phyloP scores from a whole-genome alignment of 768 basidiomycete genomes.

The Xerocomus spinulosus region DNA sequence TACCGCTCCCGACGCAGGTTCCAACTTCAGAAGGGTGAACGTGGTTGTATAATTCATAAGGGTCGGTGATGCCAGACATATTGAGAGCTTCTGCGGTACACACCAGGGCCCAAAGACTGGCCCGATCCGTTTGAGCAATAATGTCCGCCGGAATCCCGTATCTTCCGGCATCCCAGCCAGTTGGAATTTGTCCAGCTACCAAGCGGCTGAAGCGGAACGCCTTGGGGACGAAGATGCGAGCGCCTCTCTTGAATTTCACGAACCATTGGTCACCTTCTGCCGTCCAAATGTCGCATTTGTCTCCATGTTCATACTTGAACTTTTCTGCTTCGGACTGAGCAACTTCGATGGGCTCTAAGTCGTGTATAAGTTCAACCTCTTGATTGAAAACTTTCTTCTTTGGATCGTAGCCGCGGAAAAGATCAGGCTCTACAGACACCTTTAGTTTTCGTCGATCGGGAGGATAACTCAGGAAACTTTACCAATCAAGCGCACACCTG shows the following conservation, averaged over 20 bases:
- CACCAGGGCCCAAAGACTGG: slow-evolving; percentile 91
- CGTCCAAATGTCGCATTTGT: slow-evolving; percentile 94
- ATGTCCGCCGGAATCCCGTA: slow-evolving; percentile 98
- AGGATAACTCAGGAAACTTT: slow-evolving; percentile 21
- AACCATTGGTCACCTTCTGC: slow-evolving; percentile 93
- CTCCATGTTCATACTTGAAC: slow-evolving; percentile 95
- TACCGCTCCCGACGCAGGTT: slow-evolving; percentile 90
- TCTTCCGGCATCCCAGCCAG: slow-evolving; percentile 94
- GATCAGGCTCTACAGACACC: slow-evolving; percentile 73
- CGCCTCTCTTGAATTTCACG: slow-evolving; percentile 98
- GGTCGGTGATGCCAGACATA: slow-evolving; percentile 95
- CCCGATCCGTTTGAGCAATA: slow-evolving; percentile 87
- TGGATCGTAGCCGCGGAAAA: slow-evolving; percentile 97
- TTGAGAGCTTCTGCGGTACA: slow-evolving; percentile 94
- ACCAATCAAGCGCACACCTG: slow-evolving; percentile 95
- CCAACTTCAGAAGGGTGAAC: slow-evolving; percentile 97
- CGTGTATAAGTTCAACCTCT: slow-evolving; percentile 93
- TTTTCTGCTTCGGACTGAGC: slow-evolving; percentile 86
- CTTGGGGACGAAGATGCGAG: slow-evolving; percentile 89
- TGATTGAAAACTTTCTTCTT: slow-evolving; percentile 97
- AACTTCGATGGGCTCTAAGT: slow-evolving; percentile 94
- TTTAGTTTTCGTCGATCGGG: slow-evolving; percentile 11
- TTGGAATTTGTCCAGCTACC: slow-evolving; percentile 94
- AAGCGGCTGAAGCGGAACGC: slow-evolving; percentile 91
- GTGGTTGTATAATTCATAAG: slow-evolving; percentile 95